phyloP scores from a whole-genome alignment of 495 filamentous ascomycete genomes.

The Penicillium canescens region DNA sequence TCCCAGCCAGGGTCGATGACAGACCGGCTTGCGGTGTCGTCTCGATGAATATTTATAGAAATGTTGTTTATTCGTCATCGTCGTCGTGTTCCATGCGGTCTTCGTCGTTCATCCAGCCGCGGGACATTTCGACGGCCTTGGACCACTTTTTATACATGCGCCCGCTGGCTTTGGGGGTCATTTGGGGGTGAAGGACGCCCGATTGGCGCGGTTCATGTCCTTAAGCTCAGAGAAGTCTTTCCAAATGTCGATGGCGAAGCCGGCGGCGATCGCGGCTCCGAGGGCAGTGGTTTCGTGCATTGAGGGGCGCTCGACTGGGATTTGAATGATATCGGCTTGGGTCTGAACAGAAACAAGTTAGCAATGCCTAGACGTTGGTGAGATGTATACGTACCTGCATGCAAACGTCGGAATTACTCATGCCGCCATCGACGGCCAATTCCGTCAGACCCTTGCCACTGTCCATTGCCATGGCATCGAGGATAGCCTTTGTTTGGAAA shows the following conservation, averaged over 20 bases:
- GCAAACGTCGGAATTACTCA: constrained; percentile 90
- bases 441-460: constrained; percentile 73
- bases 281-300: constrained; percentile 96
- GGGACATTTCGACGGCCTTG: constrained; percentile 86
- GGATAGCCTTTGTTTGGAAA: constrained; percentile 92
- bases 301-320: constrained; percentile 80
- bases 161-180: constrained; percentile 57
- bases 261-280: constrained; percentile 92
- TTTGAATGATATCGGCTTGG: constrained; percentile 87
- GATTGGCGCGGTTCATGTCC: constrained; percentile 72
- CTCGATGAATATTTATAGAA: constrained; percentile 5
- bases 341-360: constrained; percentile 48
- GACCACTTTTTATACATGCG: constrained; percentile 80
- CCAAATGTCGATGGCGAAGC: constrained; percentile 85
- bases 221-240: constrained; percentile 74
- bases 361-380: background rate
- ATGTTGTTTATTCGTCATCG: constrained; percentile 23
- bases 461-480: constrained; percentile 94
- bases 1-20: constrained; percentile 2
- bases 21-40: constrained; percentile 9
- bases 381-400: constrained; percentile 69
- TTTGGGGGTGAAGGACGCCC: constrained; percentile 68
- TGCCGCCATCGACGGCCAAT: constrained; percentile 89
- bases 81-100: constrained; percentile 40
- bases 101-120: constrained; percentile 68